Evolutionary conservation across 768 basidiomycete genomes (phyloP).

Genomic region (Leccinum uliginosum): DNA sequence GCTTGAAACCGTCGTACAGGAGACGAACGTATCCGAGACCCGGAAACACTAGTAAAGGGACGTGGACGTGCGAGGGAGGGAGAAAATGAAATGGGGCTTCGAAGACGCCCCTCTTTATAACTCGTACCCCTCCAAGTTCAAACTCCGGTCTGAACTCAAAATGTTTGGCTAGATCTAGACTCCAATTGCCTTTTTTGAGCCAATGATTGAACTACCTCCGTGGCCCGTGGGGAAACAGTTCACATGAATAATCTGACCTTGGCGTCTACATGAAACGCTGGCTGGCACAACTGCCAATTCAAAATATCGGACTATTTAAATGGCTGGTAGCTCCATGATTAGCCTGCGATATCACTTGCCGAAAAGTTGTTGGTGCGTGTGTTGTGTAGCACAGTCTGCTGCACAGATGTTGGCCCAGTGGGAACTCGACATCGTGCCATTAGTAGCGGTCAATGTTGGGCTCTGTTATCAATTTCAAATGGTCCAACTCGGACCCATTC

Average conservation of each 20-base stretch:
- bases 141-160: conserved; percentile 46
- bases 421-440: conserved; percentile 7
- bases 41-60: conserved; percentile 44
- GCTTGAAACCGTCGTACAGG: conserved; percentile 48
- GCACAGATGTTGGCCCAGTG: background rate
- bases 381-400: background rate
- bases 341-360: background rate
- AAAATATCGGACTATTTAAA: background rate
- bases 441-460: background rate
- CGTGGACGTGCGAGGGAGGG: conserved; percentile 49
- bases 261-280: background rate
- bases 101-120: conserved; percentile 42
- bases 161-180: conserved; percentile 18
- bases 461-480: conserved; percentile 28
- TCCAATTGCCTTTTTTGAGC: conserved; percentile 17
- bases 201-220: conserved; percentile 19
- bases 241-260: background rate
- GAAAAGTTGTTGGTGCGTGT: background rate
- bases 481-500: background rate
- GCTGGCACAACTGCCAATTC: background rate
- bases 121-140: conserved; percentile 33
- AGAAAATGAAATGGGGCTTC: conserved; percentile 22
- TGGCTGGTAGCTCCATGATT: background rate
- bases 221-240: conserved; percentile 1
- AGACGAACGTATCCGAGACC: conserved; percentile 55